Evolutionary conservation across 139 green algal species (phyloP).

Genomic region (Closterium sp.): DNA sequence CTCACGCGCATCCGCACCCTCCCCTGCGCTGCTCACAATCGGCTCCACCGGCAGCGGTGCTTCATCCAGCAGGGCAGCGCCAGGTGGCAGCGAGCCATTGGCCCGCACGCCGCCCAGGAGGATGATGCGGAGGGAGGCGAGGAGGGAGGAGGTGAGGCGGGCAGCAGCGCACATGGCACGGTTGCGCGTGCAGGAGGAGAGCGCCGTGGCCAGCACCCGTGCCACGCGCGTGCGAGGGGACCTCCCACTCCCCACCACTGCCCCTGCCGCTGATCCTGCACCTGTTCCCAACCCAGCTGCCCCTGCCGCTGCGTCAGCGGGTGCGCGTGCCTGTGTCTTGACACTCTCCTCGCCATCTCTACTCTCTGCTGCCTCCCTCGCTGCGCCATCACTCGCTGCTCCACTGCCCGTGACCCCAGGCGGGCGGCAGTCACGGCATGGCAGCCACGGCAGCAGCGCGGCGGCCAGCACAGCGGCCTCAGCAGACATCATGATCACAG

Average conservation of each 20-base stretch:
- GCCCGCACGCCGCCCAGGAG: not conserved
- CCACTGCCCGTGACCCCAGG: not conserved
- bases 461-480: slow-evolving; percentile 12
- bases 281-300: not conserved
- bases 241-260: not conserved
- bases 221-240: slow-evolving; percentile 5
- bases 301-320: not conserved
- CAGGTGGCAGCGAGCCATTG: not conserved
- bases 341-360: not conserved
- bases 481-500: slow-evolving; percentile 32
- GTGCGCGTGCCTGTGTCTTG: not conserved
- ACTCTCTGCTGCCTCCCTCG: not conserved
- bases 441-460: slow-evolving; percentile 38
- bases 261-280: not conserved
- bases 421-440: not conserved
- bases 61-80: not conserved
- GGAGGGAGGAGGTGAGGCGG: slow-evolving; percentile 4
- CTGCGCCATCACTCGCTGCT: not conserved
- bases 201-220: not conserved
- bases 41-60: not conserved
- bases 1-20: not conserved
- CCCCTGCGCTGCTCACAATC: not conserved
- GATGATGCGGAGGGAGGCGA: slow-evolving; percentile 7
- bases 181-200: slow-evolving; percentile 26
- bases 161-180: slow-evolving; percentile 24